These are phyloP conservation scores for Halenospora varia DNA, from an alignment of 495 filamentous ascomycete genomes.

Conservation along the genomic window DNA sequence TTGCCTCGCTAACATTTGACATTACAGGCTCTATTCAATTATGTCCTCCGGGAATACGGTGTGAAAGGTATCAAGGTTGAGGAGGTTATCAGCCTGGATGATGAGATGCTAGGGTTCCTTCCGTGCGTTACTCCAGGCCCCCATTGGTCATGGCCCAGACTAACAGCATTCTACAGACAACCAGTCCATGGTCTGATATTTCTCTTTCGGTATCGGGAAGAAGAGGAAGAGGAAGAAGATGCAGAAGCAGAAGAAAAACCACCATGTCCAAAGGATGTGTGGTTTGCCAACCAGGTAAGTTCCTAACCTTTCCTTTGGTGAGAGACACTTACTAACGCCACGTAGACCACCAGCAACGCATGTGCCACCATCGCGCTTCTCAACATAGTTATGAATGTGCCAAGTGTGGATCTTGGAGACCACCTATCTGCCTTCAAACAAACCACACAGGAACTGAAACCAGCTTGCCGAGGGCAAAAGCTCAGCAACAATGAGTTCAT, in stretches of 20 bases:
- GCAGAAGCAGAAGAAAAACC: conserved; percentile 28
- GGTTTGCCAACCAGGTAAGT: conserved; percentile 90
- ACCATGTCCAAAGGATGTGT: conserved; percentile 64
- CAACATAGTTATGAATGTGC: conserved; percentile 88
- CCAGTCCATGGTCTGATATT: conserved; percentile 83
- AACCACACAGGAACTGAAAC: conserved; percentile 61
- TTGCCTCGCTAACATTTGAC: background rate
- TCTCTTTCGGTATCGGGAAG: conserved; percentile 67
- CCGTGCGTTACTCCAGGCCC: conserved; percentile 43
- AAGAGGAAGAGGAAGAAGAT: conserved; percentile 50
- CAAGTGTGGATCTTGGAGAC: conserved; percentile 56
- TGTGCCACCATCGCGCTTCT: conserved; percentile 87
- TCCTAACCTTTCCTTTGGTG: background rate
- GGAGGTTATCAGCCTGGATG: conserved; percentile 74
- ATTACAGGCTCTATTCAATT: conserved; percentile 71
- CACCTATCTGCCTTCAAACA: conserved; percentile 66
- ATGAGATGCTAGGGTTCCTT: conserved; percentile 58
- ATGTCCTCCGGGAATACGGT: conserved; percentile 75
- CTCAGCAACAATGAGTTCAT: conserved; percentile 74
- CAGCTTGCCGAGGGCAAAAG: conserved; percentile 69
- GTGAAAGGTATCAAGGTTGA: conserved; percentile 68
- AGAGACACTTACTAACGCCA: background rate
- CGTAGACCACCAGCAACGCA: conserved; percentile 71
- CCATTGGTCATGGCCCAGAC: background rate
- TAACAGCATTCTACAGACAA: conserved; percentile 37